Evolutionary conservation across 768 basidiomycete species (phyloP), one percentile per base, ranked within the genome.

Genomic region (Boletus rubropictus): DNA sequence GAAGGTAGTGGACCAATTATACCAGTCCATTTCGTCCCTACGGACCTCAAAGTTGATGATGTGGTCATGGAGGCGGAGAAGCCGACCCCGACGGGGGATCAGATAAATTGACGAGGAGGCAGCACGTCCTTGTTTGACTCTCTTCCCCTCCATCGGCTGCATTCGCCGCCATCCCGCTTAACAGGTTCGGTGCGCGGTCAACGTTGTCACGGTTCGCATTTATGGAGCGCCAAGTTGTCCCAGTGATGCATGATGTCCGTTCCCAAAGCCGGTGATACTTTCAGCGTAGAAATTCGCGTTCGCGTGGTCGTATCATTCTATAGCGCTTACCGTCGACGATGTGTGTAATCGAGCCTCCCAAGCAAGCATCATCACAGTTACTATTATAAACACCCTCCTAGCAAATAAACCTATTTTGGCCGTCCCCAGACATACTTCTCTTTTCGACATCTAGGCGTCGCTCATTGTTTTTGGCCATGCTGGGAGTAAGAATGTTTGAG

Each of bases 1-100:
- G 50, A 59, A 46, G 45, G 52, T 1, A 38, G 35, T 33, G 48
- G 24, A 1, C 31, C 41, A 5, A 39, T 47, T 14, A 12, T 28
- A 14, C 25, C 29, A 1, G 39, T 17, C 5, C 10, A 27, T 27
- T 34, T 12, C 5, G 17, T 38, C 8, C 27, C 21, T 24, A 18
- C 25, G 7, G 42, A 47, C 41, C 32, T 27, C 42, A 22, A 49
- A 15, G 31, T 46, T 34, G 18, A 44, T 24, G 21, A 39, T 10
- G 15, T 12, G 6, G n/a, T 11, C 14, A 22, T 3, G 24, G 46
- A 25, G 0, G 42, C 15, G 8, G 36, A 18, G 31, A 15, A 32
- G 27, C 25, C 34, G 20, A 3, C 24, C 2, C 29, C 31, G 9
- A 33, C 27, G 29, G 48, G 3, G 27, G 24, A 45, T 40, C 36